A percentile compares a stretch with the other conserved stretches of the same genome.
Evolutionary conservation across 306 rosid genomes (phyloP).

Genomic region (Rosa persica): DNA sequence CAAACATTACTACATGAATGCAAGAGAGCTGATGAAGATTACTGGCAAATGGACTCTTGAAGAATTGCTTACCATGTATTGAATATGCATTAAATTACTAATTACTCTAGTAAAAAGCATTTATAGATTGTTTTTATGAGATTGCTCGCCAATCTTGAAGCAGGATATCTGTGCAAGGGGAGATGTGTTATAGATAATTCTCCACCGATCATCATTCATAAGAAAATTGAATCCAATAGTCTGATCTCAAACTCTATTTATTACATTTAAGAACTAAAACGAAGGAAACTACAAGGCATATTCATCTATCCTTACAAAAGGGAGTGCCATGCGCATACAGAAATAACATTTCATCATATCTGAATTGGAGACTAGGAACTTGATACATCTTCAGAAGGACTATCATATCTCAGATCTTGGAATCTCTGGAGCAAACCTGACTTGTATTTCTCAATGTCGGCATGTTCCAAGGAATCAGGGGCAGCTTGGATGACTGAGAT

Average conservation of each 20-base stretch:
- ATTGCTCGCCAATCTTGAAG: not conserved
- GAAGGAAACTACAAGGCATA: not conserved
- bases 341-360: not conserved
- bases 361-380: conserved; percentile 14
- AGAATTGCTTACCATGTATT: not conserved
- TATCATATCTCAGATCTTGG: conserved; percentile 63
- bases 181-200: not conserved
- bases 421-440: conserved; percentile 70
- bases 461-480: conserved; percentile 58
- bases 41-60: not conserved
- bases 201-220: not conserved
- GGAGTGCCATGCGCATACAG: not conserved
- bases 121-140: not conserved
- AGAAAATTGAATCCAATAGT: not conserved
- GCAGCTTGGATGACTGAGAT: conserved; percentile 54
- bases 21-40: not conserved
- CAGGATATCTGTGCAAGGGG: not conserved
- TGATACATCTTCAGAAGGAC: conserved; percentile 35
- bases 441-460: conserved; percentile 59
- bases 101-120: not conserved
- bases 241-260: not conserved
- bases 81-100: not conserved
- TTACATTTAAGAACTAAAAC: not conserved
- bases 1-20: not conserved
- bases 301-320: conserved; percentile 1